Evolutionary conservation across 2,329 filamentous ascomycete species (phyloP), one percentile per base, ranked within the genome.

Genomic region (Xylaria sp.): DNA sequence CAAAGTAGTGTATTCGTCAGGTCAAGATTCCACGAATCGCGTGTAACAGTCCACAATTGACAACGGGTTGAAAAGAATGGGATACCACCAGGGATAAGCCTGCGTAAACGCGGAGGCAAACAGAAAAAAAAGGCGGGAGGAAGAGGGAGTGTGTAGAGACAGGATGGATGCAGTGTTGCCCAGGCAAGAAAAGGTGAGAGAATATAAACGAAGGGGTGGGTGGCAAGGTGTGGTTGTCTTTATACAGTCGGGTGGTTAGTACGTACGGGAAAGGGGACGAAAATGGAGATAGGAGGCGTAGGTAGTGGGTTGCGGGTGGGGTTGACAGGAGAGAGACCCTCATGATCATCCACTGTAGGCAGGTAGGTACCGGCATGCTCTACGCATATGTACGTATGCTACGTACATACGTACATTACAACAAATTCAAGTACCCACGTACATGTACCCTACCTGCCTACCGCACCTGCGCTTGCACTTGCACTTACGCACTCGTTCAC

Each of bases 1-100:
- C 65, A 68, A 70, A 34, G 65, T 30, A 42, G 65, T 47, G 17
- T 51, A 58, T 65, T 58, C 54, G 55, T 58, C 11, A 39, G 60
- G 21, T 53, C 21, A 53, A 54, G 30, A 48, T 65, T 48, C 36
- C 56, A 68, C 57, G 30, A 58, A 59, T 27, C 51, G 65, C 32
- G 58, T 65, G 65, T 27, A 57, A 68, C 58, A 65, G 50, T 63
- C 19, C 58, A 60, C 68, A 42, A 61, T 51, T 48, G 55, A 54
- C 27, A 21, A 32, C n/a, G 24, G 34, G 2, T 51, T 27, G 24
- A 60, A 67, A 48, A 54, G 51, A 64, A 53, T 30, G 59, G 59
- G 42, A 61, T 50, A 57, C 54, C 55, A 67, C 55, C 59, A 63
- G 63, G 62, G 66, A 54, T 48, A 48, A 53, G 24, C 21, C 39